phyloP scores from a whole-genome alignment of 352 stramenopile species.

The Elongisporangium undulatum region DNA sequence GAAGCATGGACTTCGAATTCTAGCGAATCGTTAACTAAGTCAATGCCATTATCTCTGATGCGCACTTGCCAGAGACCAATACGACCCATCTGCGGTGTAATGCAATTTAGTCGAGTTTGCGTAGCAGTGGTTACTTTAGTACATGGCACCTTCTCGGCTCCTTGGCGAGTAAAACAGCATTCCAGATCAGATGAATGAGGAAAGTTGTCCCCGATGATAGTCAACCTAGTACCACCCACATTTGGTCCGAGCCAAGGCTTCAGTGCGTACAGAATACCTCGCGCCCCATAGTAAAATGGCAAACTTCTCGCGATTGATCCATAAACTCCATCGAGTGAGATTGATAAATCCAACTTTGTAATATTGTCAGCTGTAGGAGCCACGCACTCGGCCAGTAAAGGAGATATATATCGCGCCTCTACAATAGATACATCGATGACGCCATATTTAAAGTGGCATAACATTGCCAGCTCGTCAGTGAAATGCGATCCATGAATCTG shows the following conservation, averaged over 20 bases:
- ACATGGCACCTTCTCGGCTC: not conserved
- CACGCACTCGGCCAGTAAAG: slow-evolving; percentile 14
- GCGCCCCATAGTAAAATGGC: slow-evolving; percentile 27
- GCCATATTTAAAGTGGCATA: slow-evolving; percentile 24
- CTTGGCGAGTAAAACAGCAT: slow-evolving; percentile 42
- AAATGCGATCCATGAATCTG: slow-evolving; percentile 27
- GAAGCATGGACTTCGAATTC: slow-evolving; percentile 22
- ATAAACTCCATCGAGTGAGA: slow-evolving; percentile 25
- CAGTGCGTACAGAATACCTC: slow-evolving; percentile 27
- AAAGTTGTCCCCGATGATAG: slow-evolving; percentile 47
- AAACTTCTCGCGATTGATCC: slow-evolving; percentile 12
- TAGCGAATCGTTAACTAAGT: slow-evolving; percentile 5
- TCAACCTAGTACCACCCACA: slow-evolving; percentile 17
- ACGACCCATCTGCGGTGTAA: slow-evolving; percentile 15
- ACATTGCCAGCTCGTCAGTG: slow-evolving; percentile 11
- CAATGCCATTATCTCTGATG: slow-evolving; percentile 12
- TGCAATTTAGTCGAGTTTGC: slow-evolving; percentile 7
- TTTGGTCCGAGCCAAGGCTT: slow-evolving; percentile 41
- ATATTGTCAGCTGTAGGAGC: slow-evolving; percentile 9
- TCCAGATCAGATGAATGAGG: slow-evolving; percentile 20
- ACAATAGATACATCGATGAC: not conserved
- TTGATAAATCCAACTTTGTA: slow-evolving; percentile 13
- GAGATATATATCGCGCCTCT: slow-evolving; percentile 16
- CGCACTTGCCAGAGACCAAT: slow-evolving; percentile 12
- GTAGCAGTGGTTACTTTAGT: not conserved